Evolutionary conservation across 2,329 filamentous ascomycete species (phyloP).

Genomic region (Monosporascus sp.): DNA sequence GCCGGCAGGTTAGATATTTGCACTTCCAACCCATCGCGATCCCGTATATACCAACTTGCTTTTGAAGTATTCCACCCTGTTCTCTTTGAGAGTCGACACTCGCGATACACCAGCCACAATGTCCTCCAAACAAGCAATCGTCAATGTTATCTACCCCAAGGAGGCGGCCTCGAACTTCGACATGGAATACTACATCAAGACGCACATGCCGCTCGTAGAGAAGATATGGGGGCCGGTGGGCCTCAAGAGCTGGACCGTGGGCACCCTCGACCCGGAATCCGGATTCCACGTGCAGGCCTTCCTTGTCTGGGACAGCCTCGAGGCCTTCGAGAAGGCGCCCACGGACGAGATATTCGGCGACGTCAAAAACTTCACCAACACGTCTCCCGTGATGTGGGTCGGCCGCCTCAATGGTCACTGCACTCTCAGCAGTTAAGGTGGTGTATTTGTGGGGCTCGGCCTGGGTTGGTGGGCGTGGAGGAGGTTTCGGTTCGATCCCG

Average conservation of each 20-base stretch:
- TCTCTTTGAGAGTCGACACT: too few relatives aligned
- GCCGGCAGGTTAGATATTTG: too few relatives aligned
- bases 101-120: not conserved
- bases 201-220: constrained; percentile 39
- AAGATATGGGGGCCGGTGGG: constrained; percentile 33
- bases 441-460: not conserved
- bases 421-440: not conserved
- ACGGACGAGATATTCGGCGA: constrained; percentile 21
- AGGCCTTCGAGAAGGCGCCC: constrained; percentile 17
- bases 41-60: too few relatives aligned
- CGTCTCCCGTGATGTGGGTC: constrained; percentile 6
- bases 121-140: constrained; percentile 6
- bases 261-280: constrained; percentile 16
- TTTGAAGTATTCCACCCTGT: too few relatives aligned
- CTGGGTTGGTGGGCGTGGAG: too few relatives aligned
- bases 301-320: constrained; percentile 24
- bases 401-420: constrained; percentile 2
- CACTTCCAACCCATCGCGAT: too few relatives aligned
- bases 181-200: constrained; percentile 41
- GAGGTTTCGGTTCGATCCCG: too few relatives aligned
- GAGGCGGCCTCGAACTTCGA: constrained; percentile 35
- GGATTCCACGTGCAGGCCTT: constrained; percentile 22
- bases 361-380: constrained; percentile 27
- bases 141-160: constrained; percentile 33
- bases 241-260: constrained; percentile 30